phyloP scores from a whole-genome alignment of 2,329 filamentous ascomycete genomes.

The Fusarium sp. region DNA sequence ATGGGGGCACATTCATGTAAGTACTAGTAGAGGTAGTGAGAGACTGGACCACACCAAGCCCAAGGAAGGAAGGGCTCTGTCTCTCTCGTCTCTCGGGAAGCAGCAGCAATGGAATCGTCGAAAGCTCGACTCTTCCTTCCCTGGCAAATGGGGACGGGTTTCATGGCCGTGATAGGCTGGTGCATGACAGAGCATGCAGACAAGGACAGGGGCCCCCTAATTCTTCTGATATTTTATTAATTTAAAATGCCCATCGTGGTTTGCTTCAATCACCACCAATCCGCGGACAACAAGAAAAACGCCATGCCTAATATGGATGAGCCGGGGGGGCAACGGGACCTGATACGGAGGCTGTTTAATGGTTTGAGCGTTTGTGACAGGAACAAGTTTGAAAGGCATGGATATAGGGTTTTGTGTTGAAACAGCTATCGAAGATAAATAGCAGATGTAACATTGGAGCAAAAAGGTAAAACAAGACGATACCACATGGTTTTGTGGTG shows the following conservation, averaged over 20 bases:
- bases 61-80: slow-evolving; percentile 23
- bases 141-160: slow-evolving; percentile 22
- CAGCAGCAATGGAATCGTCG: slow-evolving; percentile 8
- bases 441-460: background rate
- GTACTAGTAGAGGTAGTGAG: slow-evolving; percentile 5
- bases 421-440: slow-evolving; percentile 1
- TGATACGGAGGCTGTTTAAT: background rate
- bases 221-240: slow-evolving; percentile 28
- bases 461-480: background rate
- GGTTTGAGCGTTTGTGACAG: slow-evolving; percentile 4
- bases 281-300: background rate
- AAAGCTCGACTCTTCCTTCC: slow-evolving; percentile 13
- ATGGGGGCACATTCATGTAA: slow-evolving; percentile 28
- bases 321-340: slow-evolving; percentile 7
- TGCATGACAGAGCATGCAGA: slow-evolving; percentile 17
- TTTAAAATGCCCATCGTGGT: slow-evolving; percentile 26
- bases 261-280: slow-evolving; percentile 33
- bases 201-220: slow-evolving; percentile 22
- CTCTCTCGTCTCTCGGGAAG: slow-evolving; percentile 17
- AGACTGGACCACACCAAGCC: slow-evolving; percentile 14
- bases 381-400: slow-evolving; percentile 7
- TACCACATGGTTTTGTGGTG: background rate
- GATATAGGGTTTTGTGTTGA: slow-evolving; percentile 11
- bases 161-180: slow-evolving; percentile 32
- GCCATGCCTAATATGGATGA: slow-evolving; percentile 27